Conservation (phyloP, 2,329 filamentous ascomycete genomes). For the Mariannaea elegans region DNA sequence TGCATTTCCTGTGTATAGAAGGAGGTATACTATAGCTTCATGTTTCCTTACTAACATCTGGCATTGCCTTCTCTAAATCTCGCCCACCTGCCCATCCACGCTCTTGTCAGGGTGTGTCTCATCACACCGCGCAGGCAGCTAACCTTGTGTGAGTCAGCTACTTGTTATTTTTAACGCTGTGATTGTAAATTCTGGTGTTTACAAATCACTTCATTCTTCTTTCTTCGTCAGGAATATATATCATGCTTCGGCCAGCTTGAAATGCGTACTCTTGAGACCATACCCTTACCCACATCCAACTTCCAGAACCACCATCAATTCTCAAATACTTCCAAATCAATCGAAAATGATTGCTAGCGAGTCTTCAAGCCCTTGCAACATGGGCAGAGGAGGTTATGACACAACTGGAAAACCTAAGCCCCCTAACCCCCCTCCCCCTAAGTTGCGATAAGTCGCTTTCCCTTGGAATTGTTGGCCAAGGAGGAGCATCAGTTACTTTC, state of each 20-base stretch:
- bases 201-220: background rate
- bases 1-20: too few relatives aligned
- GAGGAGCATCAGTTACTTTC: slow-evolving; percentile 28
- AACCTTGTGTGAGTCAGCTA: slow-evolving; percentile 46
- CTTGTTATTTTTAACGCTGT: slow-evolving; percentile 32
- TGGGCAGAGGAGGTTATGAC: slow-evolving; percentile 63
- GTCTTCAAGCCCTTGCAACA: slow-evolving; percentile 50
- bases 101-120: slow-evolving; percentile 15
- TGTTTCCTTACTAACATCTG: too few relatives aligned
- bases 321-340: slow-evolving; percentile 18
- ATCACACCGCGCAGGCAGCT: slow-evolving; percentile 42
- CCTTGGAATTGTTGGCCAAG: slow-evolving; percentile 33
- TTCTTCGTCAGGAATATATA: background rate
- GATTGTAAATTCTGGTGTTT: slow-evolving; percentile 17
- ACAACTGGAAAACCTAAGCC: slow-evolving; percentile 60
- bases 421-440: slow-evolving; percentile 45
- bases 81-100: background rate
- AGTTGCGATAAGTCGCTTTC: slow-evolving; percentile 46
- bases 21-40: too few relatives aligned
- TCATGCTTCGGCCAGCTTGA: too few relatives aligned
- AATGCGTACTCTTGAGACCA: background rate
- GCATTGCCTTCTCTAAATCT: too few relatives aligned
- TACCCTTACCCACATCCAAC: slow-evolving; percentile 27
- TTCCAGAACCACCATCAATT: slow-evolving; percentile 11
- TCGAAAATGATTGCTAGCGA: slow-evolving; percentile 49